Evolutionary conservation across 805 yeast genomes (phyloP), one percentile per base, ranked within the genome.

Genomic region (Nakazawaea sp.): DNA sequence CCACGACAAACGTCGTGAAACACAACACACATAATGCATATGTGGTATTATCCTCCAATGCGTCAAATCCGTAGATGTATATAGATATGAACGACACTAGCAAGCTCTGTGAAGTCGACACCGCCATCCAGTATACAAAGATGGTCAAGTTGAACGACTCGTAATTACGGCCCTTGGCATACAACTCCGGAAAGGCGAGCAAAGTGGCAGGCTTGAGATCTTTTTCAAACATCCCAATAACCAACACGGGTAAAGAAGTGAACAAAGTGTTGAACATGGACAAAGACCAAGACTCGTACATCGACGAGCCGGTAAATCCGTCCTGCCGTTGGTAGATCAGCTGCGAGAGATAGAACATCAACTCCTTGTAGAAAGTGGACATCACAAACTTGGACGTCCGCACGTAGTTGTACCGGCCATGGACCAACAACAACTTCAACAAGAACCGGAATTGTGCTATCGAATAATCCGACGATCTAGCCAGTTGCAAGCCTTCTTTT

Each of bases 181-280:
- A 92, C 19, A 92, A 64, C 56, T 89, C 96, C 0, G 99, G 99
- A 4, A 88, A 83, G 0, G 97, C 92, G 35, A 90, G 56, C 36
- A 92, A 66, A 0, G 97, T 90, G 1, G 92, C 75, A 1, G 97
- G 95, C 33, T 78, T 70, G 53, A 92, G 66, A 51, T 92, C 99
- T 52, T 82, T 83, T 50, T 90, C 96, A 58, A 92, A 82, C 77
- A 89, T 85, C n/a, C 99, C 99, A 36, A 92, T 67, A 51, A 94
- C 83, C 27, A 92, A 58, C 2, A 92, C 97, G 0, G 96, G 89
- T 35, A 92, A 64, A 0, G 96, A 86, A 0, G 98, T 90, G 62
- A 92, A 94, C 43, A 92, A 68, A 0, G 98, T 94, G 56, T 92
- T 94, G 65, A 84, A 92, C 97, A 94, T 89, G 0, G 97, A 85